Conservation (phyloP, 139 green algal genomes). For the Zygnema circumcarinatum region DNA sequence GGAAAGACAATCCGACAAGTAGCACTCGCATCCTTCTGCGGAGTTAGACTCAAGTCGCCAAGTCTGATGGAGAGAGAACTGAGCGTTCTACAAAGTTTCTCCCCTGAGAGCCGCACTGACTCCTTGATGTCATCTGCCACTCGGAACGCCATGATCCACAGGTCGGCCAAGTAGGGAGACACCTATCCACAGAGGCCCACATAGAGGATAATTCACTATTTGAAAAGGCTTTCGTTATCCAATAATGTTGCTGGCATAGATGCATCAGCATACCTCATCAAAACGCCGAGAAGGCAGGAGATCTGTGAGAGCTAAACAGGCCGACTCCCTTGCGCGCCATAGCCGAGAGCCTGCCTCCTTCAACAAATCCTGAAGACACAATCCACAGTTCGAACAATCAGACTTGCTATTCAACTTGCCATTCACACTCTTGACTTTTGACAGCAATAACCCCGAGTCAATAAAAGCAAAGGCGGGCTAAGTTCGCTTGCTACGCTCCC, state of each 20-base stretch:
- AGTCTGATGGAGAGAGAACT: conserved; percentile 55
- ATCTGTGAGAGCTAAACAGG: conserved; percentile 74
- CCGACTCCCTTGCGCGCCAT: conserved; percentile 87
- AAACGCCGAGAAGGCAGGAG: conserved; percentile 74
- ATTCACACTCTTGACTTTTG: no score
- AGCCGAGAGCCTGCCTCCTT: conserved; percentile 76
- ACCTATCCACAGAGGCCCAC: no score
- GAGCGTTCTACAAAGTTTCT: conserved; percentile 47
- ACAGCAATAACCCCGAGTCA: no score
- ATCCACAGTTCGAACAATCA: no score
- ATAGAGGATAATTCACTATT: conserved; percentile 24
- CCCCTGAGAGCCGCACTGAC: conserved; percentile 51
- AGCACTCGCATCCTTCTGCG: conserved; percentile 8
- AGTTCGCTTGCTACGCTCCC: no score
- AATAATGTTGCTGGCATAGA: no score
- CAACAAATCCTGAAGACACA: conserved; percentile 65
- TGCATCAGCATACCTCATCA: conserved; percentile 36
- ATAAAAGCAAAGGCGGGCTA: no score
- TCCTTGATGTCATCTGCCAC: conserved; percentile 72
- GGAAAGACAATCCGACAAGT: conserved; percentile 56
- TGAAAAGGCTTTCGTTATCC: no score
- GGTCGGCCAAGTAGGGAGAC: conserved; percentile 70
- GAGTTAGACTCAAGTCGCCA: conserved; percentile 55
- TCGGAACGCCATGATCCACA: conserved; percentile 85
- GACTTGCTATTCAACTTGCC: no score